Evolutionary conservation across 1,284 basidiomycete species (phyloP).

Genomic region (Ceratobasidium sp.): DNA sequence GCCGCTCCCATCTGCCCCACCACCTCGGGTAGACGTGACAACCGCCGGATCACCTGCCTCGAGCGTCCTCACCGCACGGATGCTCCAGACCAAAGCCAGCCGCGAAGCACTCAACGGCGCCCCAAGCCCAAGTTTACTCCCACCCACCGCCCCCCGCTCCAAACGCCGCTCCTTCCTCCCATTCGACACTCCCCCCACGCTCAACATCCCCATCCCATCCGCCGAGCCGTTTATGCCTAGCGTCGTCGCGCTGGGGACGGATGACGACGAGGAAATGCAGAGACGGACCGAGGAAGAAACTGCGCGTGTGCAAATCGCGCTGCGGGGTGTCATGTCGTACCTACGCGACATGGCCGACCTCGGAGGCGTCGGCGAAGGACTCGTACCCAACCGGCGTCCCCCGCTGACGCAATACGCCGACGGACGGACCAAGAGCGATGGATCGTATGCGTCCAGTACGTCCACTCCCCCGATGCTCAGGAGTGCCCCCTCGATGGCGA

Average conservation of each 20-base stretch:
- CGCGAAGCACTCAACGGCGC: slow-evolving; percentile 1
- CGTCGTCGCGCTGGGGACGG: slow-evolving; percentile 57
- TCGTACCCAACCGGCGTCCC: neutral
- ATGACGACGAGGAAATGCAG: slow-evolving; percentile 40
- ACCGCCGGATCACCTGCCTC: slow-evolving; percentile 30
- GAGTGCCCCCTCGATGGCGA: slow-evolving; percentile 41
- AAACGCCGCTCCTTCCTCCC: slow-evolving; percentile 77
- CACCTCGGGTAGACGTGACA: slow-evolving; percentile 43
- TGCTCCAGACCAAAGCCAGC: slow-evolving; percentile 7
- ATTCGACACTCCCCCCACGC: slow-evolving; percentile 60
- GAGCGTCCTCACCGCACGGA: slow-evolving; percentile 22
- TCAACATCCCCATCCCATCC: slow-evolving; percentile 59
- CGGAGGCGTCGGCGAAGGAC: slow-evolving; percentile 1
- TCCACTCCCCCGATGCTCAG: slow-evolving; percentile 35
- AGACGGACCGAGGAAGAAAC: slow-evolving; percentile 46
- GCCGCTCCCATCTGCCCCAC: slow-evolving; percentile 43
- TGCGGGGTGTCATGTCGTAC: slow-evolving; percentile 93
- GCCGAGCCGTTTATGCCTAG: slow-evolving; percentile 66
- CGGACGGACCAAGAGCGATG: slow-evolving; percentile 29
- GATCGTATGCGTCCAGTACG: slow-evolving; percentile 40
- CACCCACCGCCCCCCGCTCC: neutral
- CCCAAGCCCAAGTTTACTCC: neutral
- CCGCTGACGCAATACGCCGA: slow-evolving; percentile 35
- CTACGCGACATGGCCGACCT: slow-evolving; percentile 94
- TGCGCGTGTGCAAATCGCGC: slow-evolving; percentile 58